Conservation (phyloP, 345 rosid species). For the Citrus inodora region DNA sequence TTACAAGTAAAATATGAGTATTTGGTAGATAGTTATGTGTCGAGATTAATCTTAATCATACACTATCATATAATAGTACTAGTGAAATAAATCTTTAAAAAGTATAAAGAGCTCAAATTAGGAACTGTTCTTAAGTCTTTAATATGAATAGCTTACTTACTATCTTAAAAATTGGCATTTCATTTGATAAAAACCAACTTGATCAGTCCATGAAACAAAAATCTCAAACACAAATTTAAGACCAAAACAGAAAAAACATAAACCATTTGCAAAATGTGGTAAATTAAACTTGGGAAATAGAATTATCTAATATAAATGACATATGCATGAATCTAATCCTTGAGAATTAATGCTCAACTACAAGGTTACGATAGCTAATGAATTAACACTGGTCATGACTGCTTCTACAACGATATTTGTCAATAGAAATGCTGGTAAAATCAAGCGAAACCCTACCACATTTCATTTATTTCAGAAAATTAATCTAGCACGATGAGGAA, state of each 20-base stretch:
- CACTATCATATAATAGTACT: too few relatives aligned
- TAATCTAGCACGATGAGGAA: not conserved
- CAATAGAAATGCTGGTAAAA: slow-evolving; percentile 8
- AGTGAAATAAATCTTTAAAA: too few relatives aligned
- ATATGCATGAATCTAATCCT: not conserved
- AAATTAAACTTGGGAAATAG: not conserved
- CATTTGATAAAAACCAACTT: too few relatives aligned
- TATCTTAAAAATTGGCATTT: too few relatives aligned
- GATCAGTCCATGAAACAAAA: not conserved
- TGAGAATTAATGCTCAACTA: slow-evolving; percentile 13
- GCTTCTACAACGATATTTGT: not conserved
- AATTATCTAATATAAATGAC: not conserved
- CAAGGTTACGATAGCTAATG: not conserved
- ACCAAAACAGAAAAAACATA: too few relatives aligned
- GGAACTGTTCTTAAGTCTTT: too few relatives aligned
- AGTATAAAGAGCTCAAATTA: too few relatives aligned
- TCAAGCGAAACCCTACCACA: not conserved
- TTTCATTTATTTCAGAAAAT: slow-evolving; percentile 6
- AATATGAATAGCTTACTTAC: too few relatives aligned
- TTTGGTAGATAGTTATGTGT: too few relatives aligned
- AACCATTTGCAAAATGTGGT: not conserved
- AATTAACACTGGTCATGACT: not conserved
- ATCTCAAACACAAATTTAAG: not conserved
- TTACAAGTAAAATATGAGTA: too few relatives aligned
- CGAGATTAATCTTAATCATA: too few relatives aligned